Evolutionary conservation across 2,329 filamentous ascomycete genomes (phyloP).

Genomic region (Apiospora kogelbergensis): DNA sequence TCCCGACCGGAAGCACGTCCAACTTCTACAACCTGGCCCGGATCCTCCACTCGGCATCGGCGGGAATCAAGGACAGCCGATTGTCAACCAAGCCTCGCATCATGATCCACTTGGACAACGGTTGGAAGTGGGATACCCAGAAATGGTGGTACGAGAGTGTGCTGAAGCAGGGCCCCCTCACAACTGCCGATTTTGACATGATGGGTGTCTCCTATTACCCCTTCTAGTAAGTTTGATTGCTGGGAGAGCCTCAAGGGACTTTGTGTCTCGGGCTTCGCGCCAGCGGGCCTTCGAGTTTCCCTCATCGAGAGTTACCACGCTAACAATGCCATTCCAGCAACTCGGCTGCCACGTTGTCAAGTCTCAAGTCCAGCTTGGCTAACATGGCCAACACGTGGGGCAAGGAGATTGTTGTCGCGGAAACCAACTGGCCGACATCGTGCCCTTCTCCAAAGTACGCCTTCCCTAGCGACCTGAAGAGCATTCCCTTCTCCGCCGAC

Average conservation of each 20-base stretch:
- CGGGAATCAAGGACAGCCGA: conserved; percentile 63
- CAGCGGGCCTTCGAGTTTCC: background rate
- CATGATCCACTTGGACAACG: conserved; percentile 74
- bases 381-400: conserved; percentile 62
- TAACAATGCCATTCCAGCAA: conserved; percentile 32
- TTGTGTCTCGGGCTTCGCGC: background rate
- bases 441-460: conserved; percentile 58
- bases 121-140: conserved; percentile 70
- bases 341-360: conserved; percentile 55
- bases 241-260: background rate
- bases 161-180: conserved; percentile 50
- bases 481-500: conserved; percentile 60
- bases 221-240: conserved; percentile 50
- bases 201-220: conserved; percentile 76
- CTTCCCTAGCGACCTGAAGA: conserved; percentile 60
- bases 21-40: conserved; percentile 60
- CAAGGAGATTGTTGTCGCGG: conserved; percentile 68
- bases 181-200: conserved; percentile 61
- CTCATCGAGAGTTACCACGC: conserved; percentile 6
- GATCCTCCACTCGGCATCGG: conserved; percentile 63
- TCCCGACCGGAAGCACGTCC: conserved; percentile 58
- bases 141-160: conserved; percentile 64
- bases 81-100: conserved; percentile 61
- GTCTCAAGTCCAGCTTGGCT: conserved; percentile 53
- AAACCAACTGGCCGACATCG: conserved; percentile 68